Percentiles rank a stretch among this genome's conserved stretches.
These are phyloP conservation scores for Glomus cerebriforme DNA, from an alignment of 192 early-diverging fungal genomes.

Conservation along the genomic window DNA sequence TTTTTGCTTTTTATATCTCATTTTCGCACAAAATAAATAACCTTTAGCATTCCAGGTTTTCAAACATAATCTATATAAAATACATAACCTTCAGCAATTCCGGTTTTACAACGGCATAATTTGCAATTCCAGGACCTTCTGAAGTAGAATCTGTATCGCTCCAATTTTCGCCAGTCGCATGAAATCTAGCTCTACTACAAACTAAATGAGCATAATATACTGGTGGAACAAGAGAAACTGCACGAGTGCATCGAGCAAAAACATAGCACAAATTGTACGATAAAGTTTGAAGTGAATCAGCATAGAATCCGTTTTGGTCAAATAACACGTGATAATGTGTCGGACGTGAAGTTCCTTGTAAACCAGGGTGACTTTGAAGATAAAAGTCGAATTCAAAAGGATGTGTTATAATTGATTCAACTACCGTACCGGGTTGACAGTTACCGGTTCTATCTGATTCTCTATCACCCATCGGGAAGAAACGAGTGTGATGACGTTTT, in stretches of 20 bases:
- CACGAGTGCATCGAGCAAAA: conserved; percentile 81
- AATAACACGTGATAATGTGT: background rate
- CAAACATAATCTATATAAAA: too few species aligned
- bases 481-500: background rate
- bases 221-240: conserved; percentile 53
- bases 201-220: background rate
- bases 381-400: background rate
- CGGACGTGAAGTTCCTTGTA: background rate
- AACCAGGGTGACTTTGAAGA: background rate
- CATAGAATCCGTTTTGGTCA: background rate
- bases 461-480: background rate
- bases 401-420: background rate
- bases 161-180: background rate
- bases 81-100: too few species aligned
- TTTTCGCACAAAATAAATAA: too few species aligned
- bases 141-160: too few species aligned
- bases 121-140: too few species aligned
- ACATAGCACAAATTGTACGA: conserved; percentile 86
- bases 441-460: background rate
- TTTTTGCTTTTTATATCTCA: too few species aligned
- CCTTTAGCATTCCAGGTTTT: too few species aligned
- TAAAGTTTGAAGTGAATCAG: conserved; percentile 61
- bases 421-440: background rate
- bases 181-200: background rate
- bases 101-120: too few species aligned